Base-by-base conservation (phyloP, 2,329 filamentous ascomycete genomes). In the Thielaviopsis punctulata region DNA sequence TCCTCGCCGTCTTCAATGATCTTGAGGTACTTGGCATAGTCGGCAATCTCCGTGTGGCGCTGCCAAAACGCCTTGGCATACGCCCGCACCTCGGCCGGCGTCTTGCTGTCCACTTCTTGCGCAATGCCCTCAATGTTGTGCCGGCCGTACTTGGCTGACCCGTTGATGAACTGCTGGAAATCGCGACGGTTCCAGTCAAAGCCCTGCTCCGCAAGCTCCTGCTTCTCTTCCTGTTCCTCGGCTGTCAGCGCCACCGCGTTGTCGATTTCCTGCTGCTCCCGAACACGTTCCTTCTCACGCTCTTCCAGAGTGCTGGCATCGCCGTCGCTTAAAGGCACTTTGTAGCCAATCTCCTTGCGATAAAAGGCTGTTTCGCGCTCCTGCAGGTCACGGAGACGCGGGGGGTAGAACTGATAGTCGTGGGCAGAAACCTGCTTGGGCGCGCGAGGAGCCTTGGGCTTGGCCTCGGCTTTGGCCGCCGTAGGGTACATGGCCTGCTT, bases 171-270 rank as follows among this genome's bases (percentile, higher is more conserved):
- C 60, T 96, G 92, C 63, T 96, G 90, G 69, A 96, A 98, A 65
- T 98, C 93, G 60, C 93, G 82, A 60, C 88, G 84, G 68, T 95
- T 96, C 92, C 93, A 98, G 30, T 92, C 82, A 60, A 98, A 98
- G 8, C 93, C 92, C 64, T 92, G 78, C 51, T 81, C 75, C 1
- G 87, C 86, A 52, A 98, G 75, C 30, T 73, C 73, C 56, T 86
- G 79, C 68, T 98, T 98, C 66, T 93, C 84, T 33, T 82, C 82
- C 59, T 84, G 80, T 65, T 98, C 92, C 56, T 87, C 86, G 61
- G 95, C 88, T 0, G 85, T 95, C 59, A 98, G 69, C 0, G 89
- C 80, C 44, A 83, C 82, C 1, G 92, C 89, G 59, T 90, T 84
- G 65, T 98, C 92, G 57, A 98, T 98, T 63, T 93, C 86, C 60